phyloP scores from a whole-genome alignment of 139 green algal genomes.

The Tetraselmis striata region DNA sequence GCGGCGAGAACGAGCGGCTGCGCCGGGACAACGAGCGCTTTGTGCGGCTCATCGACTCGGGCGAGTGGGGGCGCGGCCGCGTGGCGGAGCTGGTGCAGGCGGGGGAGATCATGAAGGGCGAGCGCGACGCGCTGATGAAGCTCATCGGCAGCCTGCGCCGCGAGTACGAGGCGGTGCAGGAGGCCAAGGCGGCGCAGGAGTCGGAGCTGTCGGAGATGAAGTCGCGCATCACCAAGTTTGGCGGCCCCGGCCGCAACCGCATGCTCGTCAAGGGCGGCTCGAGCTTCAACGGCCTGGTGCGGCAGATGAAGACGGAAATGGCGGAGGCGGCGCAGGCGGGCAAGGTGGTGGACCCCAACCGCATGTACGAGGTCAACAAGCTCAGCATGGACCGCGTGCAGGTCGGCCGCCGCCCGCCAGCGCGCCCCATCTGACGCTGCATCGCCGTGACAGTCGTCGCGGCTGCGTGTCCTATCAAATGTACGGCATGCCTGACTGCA shows the following conservation, averaged over 20 bases:
- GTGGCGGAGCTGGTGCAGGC: conserved; percentile 51
- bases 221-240: conserved; percentile 37
- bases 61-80: conserved; percentile 71
- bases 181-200: conserved; percentile 52
- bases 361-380: conserved; percentile 54
- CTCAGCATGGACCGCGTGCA: conserved; percentile 68
- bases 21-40: conserved; percentile 78
- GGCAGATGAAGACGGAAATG: conserved; percentile 84
- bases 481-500: no score
- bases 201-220: conserved; percentile 67
- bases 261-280: conserved; percentile 77
- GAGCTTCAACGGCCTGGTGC: conserved; percentile 79
- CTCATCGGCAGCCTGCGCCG: conserved; percentile 61
- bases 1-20: conserved; percentile 70
- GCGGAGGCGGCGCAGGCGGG: conserved; percentile 20
- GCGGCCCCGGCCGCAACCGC: conserved; percentile 61
- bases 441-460: neutral
- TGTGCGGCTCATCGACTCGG: conserved; percentile 79
- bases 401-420: neutral
- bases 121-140: conserved; percentile 72
- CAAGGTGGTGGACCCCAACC: conserved; percentile 31
- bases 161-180: conserved; percentile 60
- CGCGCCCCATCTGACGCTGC: neutral
- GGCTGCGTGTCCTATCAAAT: no score
- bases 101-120: conserved; percentile 25